Conservation (phyloP, 2,329 filamentous ascomycete species). For the Aspergillus ruber region DNA sequence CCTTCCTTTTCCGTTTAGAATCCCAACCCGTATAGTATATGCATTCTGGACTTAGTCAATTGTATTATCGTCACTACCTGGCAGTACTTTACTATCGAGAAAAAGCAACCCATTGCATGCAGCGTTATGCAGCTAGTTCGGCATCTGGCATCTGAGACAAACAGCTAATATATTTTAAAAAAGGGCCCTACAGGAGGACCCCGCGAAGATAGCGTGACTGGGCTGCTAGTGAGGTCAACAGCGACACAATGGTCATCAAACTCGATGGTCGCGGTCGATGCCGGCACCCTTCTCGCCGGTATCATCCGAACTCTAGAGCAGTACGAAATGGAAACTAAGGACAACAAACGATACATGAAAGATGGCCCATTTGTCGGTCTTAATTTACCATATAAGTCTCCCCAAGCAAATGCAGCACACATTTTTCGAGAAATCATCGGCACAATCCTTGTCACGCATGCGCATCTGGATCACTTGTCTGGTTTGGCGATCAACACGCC, state of each 20-base stretch:
- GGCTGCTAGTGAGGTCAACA: constrained; percentile 78
- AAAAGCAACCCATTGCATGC: not conserved
- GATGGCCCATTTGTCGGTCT: constrained; percentile 75
- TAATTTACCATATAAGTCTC: constrained; percentile 58
- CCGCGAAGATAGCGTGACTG: constrained; percentile 81
- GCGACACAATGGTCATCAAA: constrained; percentile 72
- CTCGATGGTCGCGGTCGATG: constrained; percentile 87
- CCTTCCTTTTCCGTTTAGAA: not conserved
- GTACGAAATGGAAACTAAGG: constrained; percentile 17
- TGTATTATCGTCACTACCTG: not conserved
- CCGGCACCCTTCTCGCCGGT: constrained; percentile 78
- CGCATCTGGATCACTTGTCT: constrained; percentile 91
- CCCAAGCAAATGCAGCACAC: constrained; percentile 72
- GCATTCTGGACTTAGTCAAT: not conserved
- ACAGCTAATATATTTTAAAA: constrained; percentile 20
- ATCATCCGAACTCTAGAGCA: constrained; percentile 71
- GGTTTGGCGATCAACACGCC: constrained; percentile 93
- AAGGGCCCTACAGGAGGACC: constrained; percentile 88
- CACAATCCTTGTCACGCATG: constrained; percentile 87
- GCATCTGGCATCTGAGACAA: constrained; percentile 12
- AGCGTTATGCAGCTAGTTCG: constrained; percentile 3
- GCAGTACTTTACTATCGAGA: not conserved
- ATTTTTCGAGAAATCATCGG: constrained; percentile 75
- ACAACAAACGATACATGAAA: constrained; percentile 25
- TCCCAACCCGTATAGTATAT: not conserved